phyloP scores from a whole-genome alignment of 768 basidiomycete genomes.

The Boletus reticulatus region DNA sequence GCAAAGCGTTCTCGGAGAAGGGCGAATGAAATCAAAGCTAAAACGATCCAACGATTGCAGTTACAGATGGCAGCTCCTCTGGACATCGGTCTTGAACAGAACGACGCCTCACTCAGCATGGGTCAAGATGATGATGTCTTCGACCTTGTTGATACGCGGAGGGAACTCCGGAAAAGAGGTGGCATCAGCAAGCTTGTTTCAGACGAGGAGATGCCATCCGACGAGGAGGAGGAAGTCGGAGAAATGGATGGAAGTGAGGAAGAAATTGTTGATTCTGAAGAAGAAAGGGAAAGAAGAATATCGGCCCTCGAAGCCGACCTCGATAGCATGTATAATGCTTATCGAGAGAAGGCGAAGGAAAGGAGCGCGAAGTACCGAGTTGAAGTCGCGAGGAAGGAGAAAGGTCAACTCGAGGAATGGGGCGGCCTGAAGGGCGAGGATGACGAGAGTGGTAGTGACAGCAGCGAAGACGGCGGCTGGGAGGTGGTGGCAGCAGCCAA shows the following conservation, averaged over 20 bases:
- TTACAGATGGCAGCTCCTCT: conserved; percentile 97
- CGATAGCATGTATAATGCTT: conserved; percentile 86
- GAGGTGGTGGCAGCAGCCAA: conserved; percentile 61
- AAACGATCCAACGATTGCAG: conserved; percentile 92
- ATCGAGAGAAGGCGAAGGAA: conserved; percentile 76
- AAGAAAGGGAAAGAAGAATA: conserved; percentile 65
- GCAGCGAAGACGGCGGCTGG: conserved; percentile 61
- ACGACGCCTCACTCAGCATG: conserved; percentile 65
- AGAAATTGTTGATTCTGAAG: conserved; percentile 57
- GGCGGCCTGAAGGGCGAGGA: conserved; percentile 59
- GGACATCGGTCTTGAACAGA: conserved; percentile 88
- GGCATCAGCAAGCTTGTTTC: conserved; percentile 37
- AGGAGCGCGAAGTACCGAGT: conserved; percentile 87
- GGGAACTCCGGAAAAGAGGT: conserved; percentile 39
- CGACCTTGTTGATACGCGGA: conserved; percentile 69
- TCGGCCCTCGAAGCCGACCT: conserved; percentile 77
- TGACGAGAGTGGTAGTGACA: conserved; percentile 38
- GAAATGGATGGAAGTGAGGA: conserved; percentile 32
- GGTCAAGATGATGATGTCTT: conserved; percentile 89
- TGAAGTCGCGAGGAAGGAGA: conserved; percentile 70
- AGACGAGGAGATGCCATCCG: conserved; percentile 43
- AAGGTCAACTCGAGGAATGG: conserved; percentile 81
- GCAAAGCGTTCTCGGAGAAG: conserved; percentile 78
- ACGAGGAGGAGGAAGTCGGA: conserved; percentile 43
- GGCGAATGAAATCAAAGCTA: conserved; percentile 84